phyloP scores from a whole-genome alignment of 2,329 filamentous ascomycete species.

The Xylaria polymorpha region DNA sequence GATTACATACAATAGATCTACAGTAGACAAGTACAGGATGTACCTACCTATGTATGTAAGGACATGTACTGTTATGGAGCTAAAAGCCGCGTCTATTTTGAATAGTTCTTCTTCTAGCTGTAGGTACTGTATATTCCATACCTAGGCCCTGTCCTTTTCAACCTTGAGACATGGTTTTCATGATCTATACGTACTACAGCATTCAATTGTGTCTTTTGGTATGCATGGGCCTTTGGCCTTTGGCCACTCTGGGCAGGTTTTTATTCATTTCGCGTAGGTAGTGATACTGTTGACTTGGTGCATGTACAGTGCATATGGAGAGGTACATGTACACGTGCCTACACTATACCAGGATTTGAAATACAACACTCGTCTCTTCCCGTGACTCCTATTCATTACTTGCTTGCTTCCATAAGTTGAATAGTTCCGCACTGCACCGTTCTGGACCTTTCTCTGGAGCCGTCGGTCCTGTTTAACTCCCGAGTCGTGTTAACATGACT shows the following conservation, averaged over 20 bases:
- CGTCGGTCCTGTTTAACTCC: not conserved
- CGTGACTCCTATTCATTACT: not conserved
- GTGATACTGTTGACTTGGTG: not conserved
- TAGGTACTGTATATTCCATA: too few relatives aligned
- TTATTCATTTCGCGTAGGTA: not conserved
- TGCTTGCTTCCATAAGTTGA: conserved; percentile 10
- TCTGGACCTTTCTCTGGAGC: conserved; percentile 17
- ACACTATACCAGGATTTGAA: conserved; percentile 24
- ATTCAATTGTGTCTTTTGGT: too few relatives aligned
- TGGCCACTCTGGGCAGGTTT: not conserved
- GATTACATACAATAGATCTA: too few relatives aligned
- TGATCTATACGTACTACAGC: not conserved
- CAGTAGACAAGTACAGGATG: too few relatives aligned
- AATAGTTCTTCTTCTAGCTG: too few relatives aligned
- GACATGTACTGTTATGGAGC: too few relatives aligned
- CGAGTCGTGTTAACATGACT: not conserved
- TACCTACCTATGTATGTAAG: too few relatives aligned
- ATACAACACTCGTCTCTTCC: conserved; percentile 22
- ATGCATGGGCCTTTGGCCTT: too few relatives aligned
- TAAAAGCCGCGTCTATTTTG: too few relatives aligned
- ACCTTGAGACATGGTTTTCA: not conserved
- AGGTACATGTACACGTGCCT: not conserved
- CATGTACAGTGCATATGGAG: not conserved
- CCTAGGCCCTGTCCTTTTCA: too few relatives aligned
- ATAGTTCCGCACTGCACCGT: not conserved